phyloP scores from a whole-genome alignment of 768 basidiomycete genomes.

The Pisolithus marmoratus region DNA sequence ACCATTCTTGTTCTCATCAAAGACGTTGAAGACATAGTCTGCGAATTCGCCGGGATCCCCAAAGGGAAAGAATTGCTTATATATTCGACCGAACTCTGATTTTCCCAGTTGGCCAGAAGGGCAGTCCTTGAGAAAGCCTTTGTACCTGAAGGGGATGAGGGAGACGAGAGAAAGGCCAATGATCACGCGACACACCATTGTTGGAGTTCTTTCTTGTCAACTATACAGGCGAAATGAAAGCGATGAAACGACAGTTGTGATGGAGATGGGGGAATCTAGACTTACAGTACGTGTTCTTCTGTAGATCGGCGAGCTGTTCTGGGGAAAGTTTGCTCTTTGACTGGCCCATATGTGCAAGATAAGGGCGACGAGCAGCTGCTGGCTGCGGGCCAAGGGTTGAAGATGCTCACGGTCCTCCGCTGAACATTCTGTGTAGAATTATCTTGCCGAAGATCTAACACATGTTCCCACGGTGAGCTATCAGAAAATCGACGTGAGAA shows the following conservation, averaged over 20 bases:
- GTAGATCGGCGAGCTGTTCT: constrained; percentile 90
- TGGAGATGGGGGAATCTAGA: constrained; percentile 7
- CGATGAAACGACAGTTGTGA: constrained; percentile 10
- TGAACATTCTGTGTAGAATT: background rate
- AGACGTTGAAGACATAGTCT: constrained; percentile 98
- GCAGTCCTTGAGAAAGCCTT: constrained; percentile 98
- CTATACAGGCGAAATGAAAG: constrained; percentile 35
- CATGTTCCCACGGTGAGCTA: constrained; percentile 4
- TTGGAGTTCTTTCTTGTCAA: constrained; percentile 95
- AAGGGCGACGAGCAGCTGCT: constrained; percentile 2
- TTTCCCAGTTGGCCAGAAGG: constrained; percentile 96
- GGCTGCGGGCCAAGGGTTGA: background rate
- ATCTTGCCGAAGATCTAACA: constrained; percentile 1
- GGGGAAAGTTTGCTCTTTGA: constrained; percentile 92
- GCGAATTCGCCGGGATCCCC: constrained; percentile 97
- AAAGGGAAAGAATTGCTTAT: constrained; percentile 99
- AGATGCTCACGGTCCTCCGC: background rate
- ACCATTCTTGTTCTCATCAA: constrained; percentile 91
- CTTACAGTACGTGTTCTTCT: constrained; percentile 97
- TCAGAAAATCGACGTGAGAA: constrained; percentile 3
- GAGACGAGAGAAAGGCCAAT: constrained; percentile 4
- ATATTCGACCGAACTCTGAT: constrained; percentile 92
- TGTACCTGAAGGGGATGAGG: constrained; percentile 63
- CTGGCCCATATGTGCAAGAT: constrained; percentile 78
- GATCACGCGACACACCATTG: constrained; percentile 58